These are phyloP conservation scores for Sinapis alba DNA, from an alignment of 441 rosid genomes.

Conservation along the genomic window DNA sequence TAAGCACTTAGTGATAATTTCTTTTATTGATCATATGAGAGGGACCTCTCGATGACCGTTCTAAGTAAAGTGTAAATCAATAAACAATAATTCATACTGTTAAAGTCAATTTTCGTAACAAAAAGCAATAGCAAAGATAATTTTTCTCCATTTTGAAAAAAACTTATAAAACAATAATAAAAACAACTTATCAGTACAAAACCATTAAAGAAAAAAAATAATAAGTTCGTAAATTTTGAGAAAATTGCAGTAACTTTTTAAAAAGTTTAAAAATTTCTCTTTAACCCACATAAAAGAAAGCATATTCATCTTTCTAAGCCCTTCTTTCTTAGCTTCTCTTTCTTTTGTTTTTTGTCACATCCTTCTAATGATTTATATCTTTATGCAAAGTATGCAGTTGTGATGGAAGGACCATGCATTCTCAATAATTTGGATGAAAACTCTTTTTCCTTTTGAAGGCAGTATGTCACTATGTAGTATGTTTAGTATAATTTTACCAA, in stretches of 20 bases:
- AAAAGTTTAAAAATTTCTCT: constrained; percentile 26
- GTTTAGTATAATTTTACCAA: not conserved
- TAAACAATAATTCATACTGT: constrained; percentile 14
- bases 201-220: not conserved
- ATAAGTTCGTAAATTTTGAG: not conserved
- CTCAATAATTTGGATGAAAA: constrained; percentile 12
- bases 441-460: not conserved
- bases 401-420: constrained; percentile 21
- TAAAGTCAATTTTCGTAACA: constrained; percentile 27
- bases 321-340: constrained; percentile 21
- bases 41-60: constrained; percentile 27
- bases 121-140: constrained; percentile 28
- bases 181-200: not conserved
- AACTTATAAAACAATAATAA: not conserved
- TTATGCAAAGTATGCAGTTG: constrained; percentile 18
- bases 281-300: constrained; percentile 28
- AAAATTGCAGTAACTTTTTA: constrained; percentile 16
- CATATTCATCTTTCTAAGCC: constrained; percentile 26
- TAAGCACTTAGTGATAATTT: not conserved
- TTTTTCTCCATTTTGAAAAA: constrained; percentile 25
- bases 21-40: constrained; percentile 17
- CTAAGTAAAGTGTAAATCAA: constrained; percentile 29
- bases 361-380: constrained; percentile 21
- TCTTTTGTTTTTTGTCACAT: constrained; percentile 12
- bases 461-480: not conserved